Percentiles rank a stretch among this genome's conserved stretches.
phyloP scores from a whole-genome alignment of 2,329 filamentous ascomycete genomes.

The Fusarium abutilonis region DNA sequence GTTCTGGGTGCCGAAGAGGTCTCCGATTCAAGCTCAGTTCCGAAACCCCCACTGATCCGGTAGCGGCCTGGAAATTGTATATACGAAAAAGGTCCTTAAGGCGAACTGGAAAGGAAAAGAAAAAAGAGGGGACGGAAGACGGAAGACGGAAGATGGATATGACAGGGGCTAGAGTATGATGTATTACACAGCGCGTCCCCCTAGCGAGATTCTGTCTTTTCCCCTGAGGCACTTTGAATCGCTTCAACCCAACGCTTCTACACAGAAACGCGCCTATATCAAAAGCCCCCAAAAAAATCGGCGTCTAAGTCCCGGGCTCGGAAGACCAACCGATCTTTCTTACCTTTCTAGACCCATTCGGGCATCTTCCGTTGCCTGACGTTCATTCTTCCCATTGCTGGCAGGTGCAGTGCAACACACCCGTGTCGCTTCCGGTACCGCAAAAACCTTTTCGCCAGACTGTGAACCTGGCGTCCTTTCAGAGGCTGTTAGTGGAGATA shows the following conservation, averaged over 20 bases:
- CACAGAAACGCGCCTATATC: neutral
- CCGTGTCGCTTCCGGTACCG: constrained; percentile 23
- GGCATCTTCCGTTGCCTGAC: constrained; percentile 34
- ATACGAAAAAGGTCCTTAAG: constrained; percentile 13
- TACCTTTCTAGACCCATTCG: constrained; percentile 13
- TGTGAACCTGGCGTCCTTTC: constrained; percentile 40
- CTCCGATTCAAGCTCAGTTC: constrained; percentile 27
- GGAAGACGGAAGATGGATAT: neutral
- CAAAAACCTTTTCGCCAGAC: constrained; percentile 21
- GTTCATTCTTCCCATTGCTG: neutral
- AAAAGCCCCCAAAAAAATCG: constrained; percentile 24
- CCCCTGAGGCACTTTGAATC: constrained; percentile 33
- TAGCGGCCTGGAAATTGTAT: constrained; percentile 9
- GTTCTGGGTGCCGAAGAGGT: constrained; percentile 37
- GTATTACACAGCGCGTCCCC: constrained; percentile 15
- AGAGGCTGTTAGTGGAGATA: constrained; percentile 35
- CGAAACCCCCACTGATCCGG: constrained; percentile 12
- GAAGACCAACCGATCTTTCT: constrained; percentile 33
- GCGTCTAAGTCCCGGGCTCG: constrained; percentile 28
- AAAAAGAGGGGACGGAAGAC: constrained; percentile 32
- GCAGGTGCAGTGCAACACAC: neutral
- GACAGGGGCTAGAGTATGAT: constrained; percentile 31
- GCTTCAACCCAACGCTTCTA: constrained; percentile 7
- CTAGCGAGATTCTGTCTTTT: constrained; percentile 6
- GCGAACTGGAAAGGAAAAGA: constrained; percentile 16